A percentile compares a stretch with the other conserved stretches of the same genome.
Conservation (phyloP, 1,284 basidiomycete species). For the Trametes versicolor region DNA sequence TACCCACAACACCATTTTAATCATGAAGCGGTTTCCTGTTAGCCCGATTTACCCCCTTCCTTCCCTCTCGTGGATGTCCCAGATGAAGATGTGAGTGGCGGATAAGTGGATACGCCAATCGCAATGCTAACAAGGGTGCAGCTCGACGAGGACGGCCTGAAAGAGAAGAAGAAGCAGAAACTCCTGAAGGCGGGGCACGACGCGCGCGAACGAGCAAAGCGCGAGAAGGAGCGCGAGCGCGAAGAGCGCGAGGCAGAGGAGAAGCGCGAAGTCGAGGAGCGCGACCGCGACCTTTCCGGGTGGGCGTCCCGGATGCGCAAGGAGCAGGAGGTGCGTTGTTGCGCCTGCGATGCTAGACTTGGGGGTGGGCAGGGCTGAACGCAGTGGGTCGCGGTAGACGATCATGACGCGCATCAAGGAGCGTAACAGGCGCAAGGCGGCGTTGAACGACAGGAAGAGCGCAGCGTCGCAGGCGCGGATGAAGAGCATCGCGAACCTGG, state of each 20-base stretch:
- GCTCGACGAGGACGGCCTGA: constrained; percentile 92
- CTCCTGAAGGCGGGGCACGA: constrained; percentile 96
- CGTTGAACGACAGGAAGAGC: constrained; percentile 90
- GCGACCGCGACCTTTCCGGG: constrained; percentile 71
- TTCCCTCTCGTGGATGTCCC: constrained; percentile 94
- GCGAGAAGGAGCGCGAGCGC: constrained; percentile 89
- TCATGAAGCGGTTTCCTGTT: not conserved
- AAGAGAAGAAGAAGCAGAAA: constrained; percentile 95
- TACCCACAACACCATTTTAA: not conserved
- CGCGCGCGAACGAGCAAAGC: constrained; percentile 85
- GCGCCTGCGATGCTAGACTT: not conserved
- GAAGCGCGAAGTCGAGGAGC: constrained; percentile 76
- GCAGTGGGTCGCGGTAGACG: constrained; percentile 51
- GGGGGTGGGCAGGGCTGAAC: not conserved
- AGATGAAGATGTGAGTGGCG: constrained; percentile 77
- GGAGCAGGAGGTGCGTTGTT: constrained; percentile 78
- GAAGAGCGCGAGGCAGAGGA: constrained; percentile 82
- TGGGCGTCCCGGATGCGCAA: constrained; percentile 79
- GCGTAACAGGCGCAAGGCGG: constrained; percentile 82
- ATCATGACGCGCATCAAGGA: constrained; percentile 90
- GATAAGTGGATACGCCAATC: not conserved
- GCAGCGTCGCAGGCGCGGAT: constrained; percentile 96
- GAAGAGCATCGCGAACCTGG: constrained; percentile 96
- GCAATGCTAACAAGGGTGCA: constrained; percentile 40
- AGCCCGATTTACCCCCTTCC: constrained; percentile 79